Conservation (phyloP, 2,329 filamentous ascomycete species). For the Arthrobotrys pseudoclavata region DNA sequence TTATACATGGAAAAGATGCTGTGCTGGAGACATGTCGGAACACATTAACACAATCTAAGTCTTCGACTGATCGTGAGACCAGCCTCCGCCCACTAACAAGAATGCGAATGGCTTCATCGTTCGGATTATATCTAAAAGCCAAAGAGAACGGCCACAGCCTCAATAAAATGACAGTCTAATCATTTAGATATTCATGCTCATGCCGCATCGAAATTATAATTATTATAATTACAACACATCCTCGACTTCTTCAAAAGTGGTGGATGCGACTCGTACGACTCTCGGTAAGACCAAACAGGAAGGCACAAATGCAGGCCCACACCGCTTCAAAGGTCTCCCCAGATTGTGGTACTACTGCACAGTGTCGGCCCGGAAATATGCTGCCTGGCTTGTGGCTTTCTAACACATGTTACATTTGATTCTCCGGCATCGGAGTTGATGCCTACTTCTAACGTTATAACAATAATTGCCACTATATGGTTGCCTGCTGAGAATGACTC, state of each 20-base stretch:
- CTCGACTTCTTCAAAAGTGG: not conserved
- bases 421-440: conserved; percentile 28
- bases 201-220: no score
- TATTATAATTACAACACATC: conserved; percentile 1
- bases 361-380: conserved; percentile 1
- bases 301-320: conserved; percentile 16
- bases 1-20: no score
- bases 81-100: no score
- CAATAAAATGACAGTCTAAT: no score
- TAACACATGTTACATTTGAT: conserved; percentile 15
- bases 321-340: conserved; percentile 2
- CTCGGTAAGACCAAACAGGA: conserved; percentile 12
- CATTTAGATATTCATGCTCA: no score
- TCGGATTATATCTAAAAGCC: no score
- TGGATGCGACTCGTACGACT: conserved; percentile 11
- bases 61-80: no score
- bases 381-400: not conserved
- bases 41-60: no score
- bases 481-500: conserved; percentile 22
- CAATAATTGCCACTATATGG: not conserved
- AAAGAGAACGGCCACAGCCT: no score
- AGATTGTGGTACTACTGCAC: conserved; percentile 6
- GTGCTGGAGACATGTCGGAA: no score
- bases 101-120: no score
- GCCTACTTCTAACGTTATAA: conserved; percentile 26